phyloP scores from a whole-genome alignment of 2,329 filamentous ascomycete genomes.

The Pezicula carpinea region DNA sequence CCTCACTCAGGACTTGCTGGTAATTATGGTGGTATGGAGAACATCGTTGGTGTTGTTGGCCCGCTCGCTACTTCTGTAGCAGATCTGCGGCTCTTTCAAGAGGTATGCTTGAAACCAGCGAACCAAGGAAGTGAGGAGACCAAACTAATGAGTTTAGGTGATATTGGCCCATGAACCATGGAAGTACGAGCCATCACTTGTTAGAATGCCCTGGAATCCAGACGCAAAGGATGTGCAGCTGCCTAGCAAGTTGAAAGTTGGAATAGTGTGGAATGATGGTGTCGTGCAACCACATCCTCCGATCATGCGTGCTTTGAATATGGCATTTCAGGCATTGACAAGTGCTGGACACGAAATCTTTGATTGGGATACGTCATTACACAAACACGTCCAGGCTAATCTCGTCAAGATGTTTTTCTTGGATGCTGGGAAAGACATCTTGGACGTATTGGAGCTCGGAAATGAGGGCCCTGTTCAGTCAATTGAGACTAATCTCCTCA shows the following conservation, averaged over 20 bases:
- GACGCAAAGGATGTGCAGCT: slow-evolving; percentile 14
- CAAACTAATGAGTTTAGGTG: background rate
- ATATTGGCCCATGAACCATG: slow-evolving; percentile 34
- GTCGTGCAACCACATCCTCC: slow-evolving; percentile 1
- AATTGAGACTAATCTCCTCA: background rate
- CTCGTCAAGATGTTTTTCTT: background rate
- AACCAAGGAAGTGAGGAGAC: too few relatives aligned
- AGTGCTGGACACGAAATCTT: slow-evolving; percentile 34
- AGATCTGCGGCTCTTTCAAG: background rate
- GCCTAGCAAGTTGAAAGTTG: slow-evolving; percentile 48
- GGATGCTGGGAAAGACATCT: background rate
- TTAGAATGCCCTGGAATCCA: slow-evolving; percentile 43
- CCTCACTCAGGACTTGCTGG: background rate
- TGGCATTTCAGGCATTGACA: slow-evolving; percentile 43
- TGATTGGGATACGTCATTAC: background rate
- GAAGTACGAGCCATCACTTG: slow-evolving; percentile 43
- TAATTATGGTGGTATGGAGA: background rate
- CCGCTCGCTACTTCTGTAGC: background rate
- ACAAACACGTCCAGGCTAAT: background rate
- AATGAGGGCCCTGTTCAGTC: background rate
- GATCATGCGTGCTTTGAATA: slow-evolving; percentile 42
- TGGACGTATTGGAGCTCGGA: background rate
- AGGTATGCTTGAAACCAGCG: too few relatives aligned
- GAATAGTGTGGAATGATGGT: slow-evolving; percentile 42
- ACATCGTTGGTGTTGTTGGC: background rate